Evolutionary conservation across 1,284 basidiomycete species (phyloP), one percentile per base, ranked within the genome.

Genomic region (Abortiporus biennis): DNA sequence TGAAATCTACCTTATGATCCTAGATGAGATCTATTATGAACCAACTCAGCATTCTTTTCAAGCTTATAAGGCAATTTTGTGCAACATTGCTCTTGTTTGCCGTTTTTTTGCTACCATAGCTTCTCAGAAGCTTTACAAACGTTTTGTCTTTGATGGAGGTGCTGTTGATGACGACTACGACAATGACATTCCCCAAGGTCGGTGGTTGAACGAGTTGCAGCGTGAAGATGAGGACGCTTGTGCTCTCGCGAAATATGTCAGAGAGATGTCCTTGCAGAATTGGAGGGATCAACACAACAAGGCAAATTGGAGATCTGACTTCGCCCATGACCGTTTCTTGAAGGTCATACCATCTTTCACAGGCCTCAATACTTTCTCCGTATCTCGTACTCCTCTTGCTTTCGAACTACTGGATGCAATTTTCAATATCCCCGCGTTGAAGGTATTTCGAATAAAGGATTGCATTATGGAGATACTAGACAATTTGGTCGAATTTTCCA

Each of bases 1-100:
- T 36, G 47, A 49, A 11, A 34, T 49, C 40, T 49, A 49, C 36
- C 42, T 47, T 25, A 27, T 46, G 8, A 44, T 49, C 33, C 6
- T 49, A 9, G 47, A 49, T 27, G 32, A 46, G 20, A 19, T 49
- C n/a, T 22, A 16, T 17, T n/a, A 36, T 23, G 38, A 42, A n/a
- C 35, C 15, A 12, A 31, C 33, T 12, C 21, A 38, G n/a, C 15
- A 33, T 27, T 34, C 42, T 15, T 12, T 33, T 20, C 16, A 16
- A 6, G 49, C 52, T 16, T 40, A 51, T 36, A 48, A 49, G 32
- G 38, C 16, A 6, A 44, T 39, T 2, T 51, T 71, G 9, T 46
- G 49, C 21, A 58, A 50, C 8, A 56, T 74, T 21, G 62, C 66
- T 3, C 55, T 55, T 31, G 68, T 68, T 22, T 74, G 72, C 49